Percentiles rank a stretch among this genome's conserved stretches.
phyloP scores from a whole-genome alignment of 1,284 basidiomycete species.

The Naganishia sp. region DNA sequence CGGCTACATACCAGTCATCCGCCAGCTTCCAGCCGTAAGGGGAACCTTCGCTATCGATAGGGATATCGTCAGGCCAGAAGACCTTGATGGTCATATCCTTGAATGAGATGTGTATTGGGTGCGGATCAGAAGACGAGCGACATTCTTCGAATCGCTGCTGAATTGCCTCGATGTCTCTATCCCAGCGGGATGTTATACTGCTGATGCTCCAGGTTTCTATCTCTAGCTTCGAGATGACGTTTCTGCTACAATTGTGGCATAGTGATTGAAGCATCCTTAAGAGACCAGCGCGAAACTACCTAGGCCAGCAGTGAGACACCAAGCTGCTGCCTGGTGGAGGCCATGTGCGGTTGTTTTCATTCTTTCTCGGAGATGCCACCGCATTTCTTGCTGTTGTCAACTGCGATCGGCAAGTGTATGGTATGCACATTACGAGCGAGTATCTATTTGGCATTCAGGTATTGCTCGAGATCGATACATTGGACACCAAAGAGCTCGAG shows the following conservation, averaged over 20 bases:
- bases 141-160: not conserved
- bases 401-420: not conserved
- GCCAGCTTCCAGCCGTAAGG: conserved; percentile 21
- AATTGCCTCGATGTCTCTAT: no score
- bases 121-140: no score
- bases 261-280: no score
- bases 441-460: not conserved
- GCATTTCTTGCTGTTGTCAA: not conserved
- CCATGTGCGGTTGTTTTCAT: not conserved
- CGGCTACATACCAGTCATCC: conserved; percentile 12
- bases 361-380: not conserved
- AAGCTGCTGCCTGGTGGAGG: not conserved
- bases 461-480: not conserved
- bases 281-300: no score
- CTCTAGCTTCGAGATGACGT: no score
- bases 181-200: not conserved
- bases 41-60: not conserved
- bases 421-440: conserved; percentile 21
- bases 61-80: conserved; percentile 20
- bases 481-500: no score
- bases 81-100: conserved; percentile 15
- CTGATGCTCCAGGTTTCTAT: no score
- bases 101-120: no score
- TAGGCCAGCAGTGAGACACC: no score
- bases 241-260: no score